Percentiles rank a stretch among this genome's conserved stretches.
phyloP scores from a whole-genome alignment of 352 stramenopile species.

The Globisporangium nunn region DNA sequence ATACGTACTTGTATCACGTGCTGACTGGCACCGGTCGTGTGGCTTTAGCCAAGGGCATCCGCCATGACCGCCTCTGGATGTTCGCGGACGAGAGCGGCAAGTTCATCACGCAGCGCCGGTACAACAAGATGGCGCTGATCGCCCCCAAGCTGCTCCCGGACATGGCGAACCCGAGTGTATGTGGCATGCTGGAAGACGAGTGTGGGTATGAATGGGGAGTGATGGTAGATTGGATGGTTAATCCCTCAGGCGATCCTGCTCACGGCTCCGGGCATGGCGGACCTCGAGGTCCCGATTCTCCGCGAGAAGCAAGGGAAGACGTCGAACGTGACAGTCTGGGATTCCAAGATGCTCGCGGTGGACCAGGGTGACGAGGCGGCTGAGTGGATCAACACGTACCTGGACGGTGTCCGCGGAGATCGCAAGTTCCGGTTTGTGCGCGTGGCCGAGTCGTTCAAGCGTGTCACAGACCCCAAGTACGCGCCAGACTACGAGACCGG shows the following conservation, averaged over 20 bases:
- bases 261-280: constrained; percentile 48
- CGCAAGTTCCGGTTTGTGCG: constrained; percentile 46
- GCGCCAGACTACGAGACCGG: constrained; percentile 46
- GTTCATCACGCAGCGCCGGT: constrained; percentile 68
- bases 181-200: not conserved
- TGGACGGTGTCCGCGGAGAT: constrained; percentile 28
- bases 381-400: constrained; percentile 53
- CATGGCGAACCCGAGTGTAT: constrained; percentile 31
- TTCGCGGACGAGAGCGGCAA: constrained; percentile 56
- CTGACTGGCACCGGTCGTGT: too few relatives aligned
- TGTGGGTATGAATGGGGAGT: not conserved
- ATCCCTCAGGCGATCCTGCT: constrained; percentile 35
- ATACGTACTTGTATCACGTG: too few relatives aligned
- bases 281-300: constrained; percentile 52
- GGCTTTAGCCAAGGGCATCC: constrained; percentile 31
- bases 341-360: constrained; percentile 37
- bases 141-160: constrained; percentile 44
- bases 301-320: constrained; percentile 21
- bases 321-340: constrained; percentile 50
- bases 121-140: constrained; percentile 60
- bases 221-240: not conserved
- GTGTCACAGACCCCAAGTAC: constrained; percentile 49
- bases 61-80: constrained; percentile 75
- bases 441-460: constrained; percentile 50
- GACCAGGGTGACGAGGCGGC: constrained; percentile 57